Percentiles rank a stretch among this genome's conserved stretches.
Evolutionary conservation across 2,329 filamentous ascomycete genomes (phyloP).

Genomic region (Nemania sp.): DNA sequence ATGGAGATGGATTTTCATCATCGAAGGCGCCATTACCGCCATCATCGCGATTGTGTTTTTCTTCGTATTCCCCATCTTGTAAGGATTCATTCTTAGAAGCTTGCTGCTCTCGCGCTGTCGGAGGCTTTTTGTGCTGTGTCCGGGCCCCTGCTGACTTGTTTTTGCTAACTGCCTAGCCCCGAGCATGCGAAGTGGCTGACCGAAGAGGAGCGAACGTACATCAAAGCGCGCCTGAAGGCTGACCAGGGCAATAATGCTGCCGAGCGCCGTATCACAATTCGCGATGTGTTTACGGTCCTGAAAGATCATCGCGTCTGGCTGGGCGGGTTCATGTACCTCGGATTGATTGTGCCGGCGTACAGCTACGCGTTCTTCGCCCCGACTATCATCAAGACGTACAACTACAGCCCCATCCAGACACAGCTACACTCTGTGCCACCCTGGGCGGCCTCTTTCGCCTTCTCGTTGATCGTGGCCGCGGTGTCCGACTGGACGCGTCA

Average conservation of each 20-base stretch:
- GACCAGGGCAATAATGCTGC: constrained; percentile 71
- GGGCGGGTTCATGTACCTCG: constrained; percentile 81
- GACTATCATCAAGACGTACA: constrained; percentile 69
- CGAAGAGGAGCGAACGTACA: constrained; percentile 69
- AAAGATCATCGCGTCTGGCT: constrained; percentile 76
- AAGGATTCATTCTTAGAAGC: no score
- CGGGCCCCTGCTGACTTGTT: not conserved
- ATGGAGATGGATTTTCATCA: constrained; percentile 84
- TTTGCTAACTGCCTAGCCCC: constrained; percentile 50
- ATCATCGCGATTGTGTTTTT: constrained; percentile 57
- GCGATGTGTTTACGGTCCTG: constrained; percentile 66
- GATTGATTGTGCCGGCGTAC: constrained; percentile 77
- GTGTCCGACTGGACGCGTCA: constrained; percentile 73
- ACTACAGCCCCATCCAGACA: constrained; percentile 62
- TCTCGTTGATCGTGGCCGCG: constrained; percentile 75
- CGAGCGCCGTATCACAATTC: constrained; percentile 62
- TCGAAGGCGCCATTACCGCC: constrained; percentile 64
- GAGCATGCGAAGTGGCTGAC: constrained; percentile 75
- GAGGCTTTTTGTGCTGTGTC: not conserved
- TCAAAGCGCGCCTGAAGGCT: constrained; percentile 67
- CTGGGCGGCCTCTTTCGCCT: constrained; percentile 72
- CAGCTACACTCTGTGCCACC: constrained; percentile 63
- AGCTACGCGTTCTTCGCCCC: constrained; percentile 79
- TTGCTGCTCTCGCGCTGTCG: not conserved
- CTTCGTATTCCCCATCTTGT: constrained; percentile 73